A percentile compares a stretch with the other conserved stretches of the same genome.
Conservation (phyloP, 2,329 filamentous ascomycete genomes). For the Lachnellula hyalina region DNA sequence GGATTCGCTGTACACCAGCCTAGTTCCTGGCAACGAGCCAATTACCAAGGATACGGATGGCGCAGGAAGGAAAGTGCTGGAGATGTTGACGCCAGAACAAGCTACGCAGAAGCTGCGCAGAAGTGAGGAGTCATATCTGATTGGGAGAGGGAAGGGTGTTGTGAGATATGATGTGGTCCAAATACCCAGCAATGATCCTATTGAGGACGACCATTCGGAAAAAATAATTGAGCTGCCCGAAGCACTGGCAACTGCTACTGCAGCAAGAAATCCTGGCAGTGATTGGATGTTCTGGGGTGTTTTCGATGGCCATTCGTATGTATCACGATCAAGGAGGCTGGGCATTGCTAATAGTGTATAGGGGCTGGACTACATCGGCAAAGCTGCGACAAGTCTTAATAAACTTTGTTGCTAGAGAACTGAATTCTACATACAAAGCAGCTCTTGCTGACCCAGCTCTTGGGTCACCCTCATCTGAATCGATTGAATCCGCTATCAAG, state of each 20-base stretch:
- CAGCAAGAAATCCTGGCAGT: conserved; percentile 46
- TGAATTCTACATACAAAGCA: conserved; percentile 86
- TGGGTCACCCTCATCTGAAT: conserved; percentile 66
- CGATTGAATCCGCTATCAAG: conserved; percentile 89
- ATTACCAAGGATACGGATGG: conserved; percentile 85
- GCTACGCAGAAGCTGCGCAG: conserved; percentile 82
- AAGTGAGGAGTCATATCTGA: conserved; percentile 86
- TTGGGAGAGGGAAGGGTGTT: conserved; percentile 84
- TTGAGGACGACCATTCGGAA: conserved; percentile 97
- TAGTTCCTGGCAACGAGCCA: conserved; percentile 77
- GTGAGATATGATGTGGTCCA: conserved; percentile 93
- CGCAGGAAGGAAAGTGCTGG: conserved; percentile 77
- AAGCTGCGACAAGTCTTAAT: conserved; percentile 91
- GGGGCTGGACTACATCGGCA: conserved; percentile 96
- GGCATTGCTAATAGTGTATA: conserved; percentile 35
- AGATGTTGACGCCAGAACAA: conserved; percentile 96
- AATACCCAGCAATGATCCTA: conserved; percentile 92
- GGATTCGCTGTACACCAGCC: conserved; percentile 83
- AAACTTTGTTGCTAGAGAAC: conserved; percentile 83
- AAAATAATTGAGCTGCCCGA: conserved; percentile 90
- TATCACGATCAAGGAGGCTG: conserved; percentile 20
- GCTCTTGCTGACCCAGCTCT: conserved; percentile 50
- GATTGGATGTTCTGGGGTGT: conserved; percentile 99
- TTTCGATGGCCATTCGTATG: conserved; percentile 91
- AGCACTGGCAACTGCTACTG: conserved; percentile 39